Conservation (phyloP, 306 rosid species). For the Gleditsia sinensis region DNA sequence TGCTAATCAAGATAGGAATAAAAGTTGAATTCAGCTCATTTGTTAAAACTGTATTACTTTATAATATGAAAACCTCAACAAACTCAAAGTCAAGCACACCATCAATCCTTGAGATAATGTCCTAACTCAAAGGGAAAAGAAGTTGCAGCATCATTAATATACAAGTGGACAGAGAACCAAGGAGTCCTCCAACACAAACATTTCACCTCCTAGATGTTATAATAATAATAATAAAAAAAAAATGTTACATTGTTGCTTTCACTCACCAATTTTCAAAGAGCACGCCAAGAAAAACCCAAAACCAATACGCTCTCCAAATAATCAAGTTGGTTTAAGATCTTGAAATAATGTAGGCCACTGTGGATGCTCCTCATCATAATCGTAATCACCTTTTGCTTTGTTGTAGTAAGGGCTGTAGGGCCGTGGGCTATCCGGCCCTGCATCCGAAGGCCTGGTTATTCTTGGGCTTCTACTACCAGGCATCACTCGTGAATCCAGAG, state of each 20-base stretch:
- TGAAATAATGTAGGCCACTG: constrained; percentile 83
- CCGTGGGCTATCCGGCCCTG: constrained; percentile 50
- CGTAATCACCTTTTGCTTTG: constrained; percentile 44
- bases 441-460: constrained; percentile 29
- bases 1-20: too few relatives aligned
- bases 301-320: background rate
- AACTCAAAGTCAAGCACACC: too few relatives aligned
- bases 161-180: background rate
- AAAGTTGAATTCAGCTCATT: too few relatives aligned
- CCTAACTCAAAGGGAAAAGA: background rate
- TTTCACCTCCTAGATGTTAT: too few relatives aligned
- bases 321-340: constrained; percentile 83
- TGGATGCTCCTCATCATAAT: constrained; percentile 61
- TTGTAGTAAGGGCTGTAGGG: constrained; percentile 40
- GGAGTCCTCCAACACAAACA: too few relatives aligned
- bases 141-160: background rate
- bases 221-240: too few relatives aligned
- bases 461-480: constrained; percentile 44
- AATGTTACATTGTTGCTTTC: constrained; percentile 12
- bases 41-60: too few relatives aligned
- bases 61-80: too few relatives aligned
- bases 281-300: background rate
- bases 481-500: constrained; percentile 43
- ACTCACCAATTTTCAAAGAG: constrained; percentile 28
- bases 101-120: too few relatives aligned